These are phyloP conservation scores for Tolypocladium tundrense DNA, from an alignment of 2,329 filamentous ascomycete genomes.

Conservation along the genomic window DNA sequence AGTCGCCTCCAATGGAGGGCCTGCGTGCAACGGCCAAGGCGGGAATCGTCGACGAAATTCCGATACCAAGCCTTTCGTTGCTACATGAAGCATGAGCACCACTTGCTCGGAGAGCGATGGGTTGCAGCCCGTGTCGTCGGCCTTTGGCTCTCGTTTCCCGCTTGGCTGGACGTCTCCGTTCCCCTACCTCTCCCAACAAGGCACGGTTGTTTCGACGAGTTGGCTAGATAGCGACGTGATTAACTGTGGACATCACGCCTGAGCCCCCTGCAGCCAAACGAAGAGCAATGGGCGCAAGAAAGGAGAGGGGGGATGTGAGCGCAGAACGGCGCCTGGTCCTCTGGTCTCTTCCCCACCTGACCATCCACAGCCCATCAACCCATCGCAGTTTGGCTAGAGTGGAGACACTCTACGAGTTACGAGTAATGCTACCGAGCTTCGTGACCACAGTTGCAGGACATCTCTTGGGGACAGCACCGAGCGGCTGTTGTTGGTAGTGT, in stretches of 20 bases:
- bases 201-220: background rate
- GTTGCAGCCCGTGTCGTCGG: background rate
- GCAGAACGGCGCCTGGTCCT: conserved; percentile 5
- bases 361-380: background rate
- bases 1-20: too few species aligned
- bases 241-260: background rate
- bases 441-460: background rate
- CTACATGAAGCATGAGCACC: too few species aligned
- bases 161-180: background rate
- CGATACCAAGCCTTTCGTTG: too few species aligned
- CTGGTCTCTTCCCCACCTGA: background rate
- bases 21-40: too few species aligned
- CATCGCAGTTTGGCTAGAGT: background rate
- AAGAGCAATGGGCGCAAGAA: background rate
- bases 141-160: background rate
- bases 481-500: too few species aligned
- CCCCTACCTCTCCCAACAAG: background rate
- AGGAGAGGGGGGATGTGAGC: conserved; percentile 4
- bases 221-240: background rate
- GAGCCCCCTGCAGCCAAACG: background rate
- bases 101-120: background rate
- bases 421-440: background rate
- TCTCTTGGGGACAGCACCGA: too few species aligned
- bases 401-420: too few species aligned
- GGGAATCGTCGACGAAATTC: too few species aligned